Conservation (phyloP, 78 protist genomes). For the Dictyostelium citrinum region DNA sequence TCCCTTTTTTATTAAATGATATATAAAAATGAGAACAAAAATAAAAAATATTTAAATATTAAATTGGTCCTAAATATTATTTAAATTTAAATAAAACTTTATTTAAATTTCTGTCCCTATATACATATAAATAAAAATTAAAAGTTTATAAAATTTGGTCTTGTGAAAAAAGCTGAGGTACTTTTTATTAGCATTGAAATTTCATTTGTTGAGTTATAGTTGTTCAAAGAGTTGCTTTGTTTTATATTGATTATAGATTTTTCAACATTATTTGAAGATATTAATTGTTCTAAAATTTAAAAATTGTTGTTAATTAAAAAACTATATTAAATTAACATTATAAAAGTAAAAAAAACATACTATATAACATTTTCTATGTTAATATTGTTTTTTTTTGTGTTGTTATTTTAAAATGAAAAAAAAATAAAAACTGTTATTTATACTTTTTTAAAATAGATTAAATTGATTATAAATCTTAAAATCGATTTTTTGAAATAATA, state of each 20-base stretch:
- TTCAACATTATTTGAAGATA: neutral
- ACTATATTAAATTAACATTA: too few species aligned
- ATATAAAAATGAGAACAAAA: too few species aligned
- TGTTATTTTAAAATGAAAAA: too few species aligned
- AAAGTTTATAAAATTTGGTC: neutral
- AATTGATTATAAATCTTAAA: neutral
- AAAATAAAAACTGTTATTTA: too few species aligned
- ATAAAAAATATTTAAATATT: too few species aligned
- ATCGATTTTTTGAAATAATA: neutral
- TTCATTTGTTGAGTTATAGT: neutral
- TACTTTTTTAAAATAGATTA: neutral
- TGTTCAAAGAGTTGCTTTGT: neutral
- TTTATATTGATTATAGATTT: neutral
- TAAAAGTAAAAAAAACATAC: neutral
- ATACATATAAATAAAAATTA: too few species aligned
- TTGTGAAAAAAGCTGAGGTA: neutral
- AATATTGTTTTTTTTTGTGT: too few species aligned
- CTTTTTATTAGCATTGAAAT: neutral
- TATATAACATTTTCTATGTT: neutral
- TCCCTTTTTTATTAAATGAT: too few species aligned
- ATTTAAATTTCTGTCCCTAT: too few species aligned
- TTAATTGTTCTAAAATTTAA: neutral
- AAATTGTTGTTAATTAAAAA: too few species aligned
- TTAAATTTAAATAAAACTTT: too few species aligned
- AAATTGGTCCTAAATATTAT: too few species aligned